Percentiles rank a stretch among this genome's conserved stretches.
Conservation (phyloP, 1,284 basidiomycete genomes). For the Boletus albobrunnescens region DNA sequence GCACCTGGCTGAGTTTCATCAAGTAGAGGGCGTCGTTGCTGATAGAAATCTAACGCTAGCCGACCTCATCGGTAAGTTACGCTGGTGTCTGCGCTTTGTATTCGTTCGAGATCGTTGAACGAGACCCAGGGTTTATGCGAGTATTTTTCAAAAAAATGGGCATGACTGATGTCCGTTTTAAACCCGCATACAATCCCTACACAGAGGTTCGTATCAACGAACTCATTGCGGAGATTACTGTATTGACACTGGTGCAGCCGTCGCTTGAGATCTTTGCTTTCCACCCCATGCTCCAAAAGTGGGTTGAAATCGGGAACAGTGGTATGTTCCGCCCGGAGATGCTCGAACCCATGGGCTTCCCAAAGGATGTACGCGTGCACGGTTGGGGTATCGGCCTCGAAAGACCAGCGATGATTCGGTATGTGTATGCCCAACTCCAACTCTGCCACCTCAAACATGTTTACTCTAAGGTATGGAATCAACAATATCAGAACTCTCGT, state of each 20-base stretch:
- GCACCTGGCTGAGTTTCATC: constrained; percentile 99
- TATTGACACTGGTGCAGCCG: constrained; percentile 51
- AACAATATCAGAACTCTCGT: constrained; percentile 96
- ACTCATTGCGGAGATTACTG: background rate
- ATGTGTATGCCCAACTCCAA: constrained; percentile 25
- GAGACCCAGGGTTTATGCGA: constrained; percentile 82
- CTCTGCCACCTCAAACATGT: constrained; percentile 3
- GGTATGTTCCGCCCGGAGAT: constrained; percentile 99
- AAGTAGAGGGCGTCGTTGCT: constrained; percentile 98
- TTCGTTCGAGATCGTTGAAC: background rate
- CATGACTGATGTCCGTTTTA: constrained; percentile 90
- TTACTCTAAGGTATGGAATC: constrained; percentile 67
- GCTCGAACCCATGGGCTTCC: constrained; percentile 98
- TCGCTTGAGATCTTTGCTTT: constrained; percentile 99
- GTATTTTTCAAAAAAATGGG: constrained; percentile 99
- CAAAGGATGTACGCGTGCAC: constrained; percentile 93
- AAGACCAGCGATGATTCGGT: constrained; percentile 99
- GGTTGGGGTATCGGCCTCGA: constrained; percentile 97
- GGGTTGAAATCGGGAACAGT: constrained; percentile 95
- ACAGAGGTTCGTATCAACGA: constrained; percentile 65
- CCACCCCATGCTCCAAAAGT: constrained; percentile 90
- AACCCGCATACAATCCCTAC: constrained; percentile 96
- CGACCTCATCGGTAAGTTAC: constrained; percentile 80
- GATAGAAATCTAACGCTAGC: constrained; percentile 94
- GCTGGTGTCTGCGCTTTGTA: background rate